A percentile compares a stretch with the other conserved stretches of the same genome.
phyloP scores from a whole-genome alignment of 2,329 filamentous ascomycete species.

The Fusarium illudens region DNA sequence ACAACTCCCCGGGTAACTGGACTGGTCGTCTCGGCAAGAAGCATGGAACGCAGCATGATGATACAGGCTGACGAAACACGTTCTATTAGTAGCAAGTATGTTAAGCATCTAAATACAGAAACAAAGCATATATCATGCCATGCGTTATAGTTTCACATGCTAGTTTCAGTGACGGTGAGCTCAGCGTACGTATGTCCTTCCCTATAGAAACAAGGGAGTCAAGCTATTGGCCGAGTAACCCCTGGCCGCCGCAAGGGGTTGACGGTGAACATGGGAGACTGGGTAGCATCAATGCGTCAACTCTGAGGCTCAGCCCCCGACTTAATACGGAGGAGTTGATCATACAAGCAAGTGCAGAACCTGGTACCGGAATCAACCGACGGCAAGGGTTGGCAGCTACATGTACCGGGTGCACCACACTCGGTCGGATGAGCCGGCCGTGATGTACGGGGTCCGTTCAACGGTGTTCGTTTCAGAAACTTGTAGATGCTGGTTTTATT shows the following conservation, averaged over 20 bases:
- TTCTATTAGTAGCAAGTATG: not conserved
- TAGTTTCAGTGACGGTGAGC: not conserved
- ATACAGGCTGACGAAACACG: conserved; percentile 3
- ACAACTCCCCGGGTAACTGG: not conserved
- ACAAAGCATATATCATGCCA: not conserved
- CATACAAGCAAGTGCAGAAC: not conserved
- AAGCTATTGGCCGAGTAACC: not conserved
- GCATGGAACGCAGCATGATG: not conserved
- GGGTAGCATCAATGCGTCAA: conserved; percentile 1
- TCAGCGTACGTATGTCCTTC: not conserved
- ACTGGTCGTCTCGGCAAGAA: not conserved
- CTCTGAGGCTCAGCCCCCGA: conserved; percentile 13
- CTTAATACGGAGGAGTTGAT: conserved; percentile 3
- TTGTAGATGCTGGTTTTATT: conserved; percentile 10
- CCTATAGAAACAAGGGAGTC: not conserved
- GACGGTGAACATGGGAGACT: conserved; percentile 9
- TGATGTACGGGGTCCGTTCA: not conserved
- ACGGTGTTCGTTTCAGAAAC: conserved; percentile 27
- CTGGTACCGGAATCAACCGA: conserved; percentile 32
- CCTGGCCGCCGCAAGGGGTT: conserved; percentile 14
- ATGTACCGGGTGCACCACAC: not conserved
- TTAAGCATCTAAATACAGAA: not conserved
- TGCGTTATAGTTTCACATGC: not conserved
- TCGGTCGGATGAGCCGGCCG: conserved; percentile 1
- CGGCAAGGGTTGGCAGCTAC: conserved; percentile 15